These are phyloP conservation scores for Kockovaella imperatae DNA, from an alignment of 768 basidiomycete genomes.

Conservation along the genomic window DNA sequence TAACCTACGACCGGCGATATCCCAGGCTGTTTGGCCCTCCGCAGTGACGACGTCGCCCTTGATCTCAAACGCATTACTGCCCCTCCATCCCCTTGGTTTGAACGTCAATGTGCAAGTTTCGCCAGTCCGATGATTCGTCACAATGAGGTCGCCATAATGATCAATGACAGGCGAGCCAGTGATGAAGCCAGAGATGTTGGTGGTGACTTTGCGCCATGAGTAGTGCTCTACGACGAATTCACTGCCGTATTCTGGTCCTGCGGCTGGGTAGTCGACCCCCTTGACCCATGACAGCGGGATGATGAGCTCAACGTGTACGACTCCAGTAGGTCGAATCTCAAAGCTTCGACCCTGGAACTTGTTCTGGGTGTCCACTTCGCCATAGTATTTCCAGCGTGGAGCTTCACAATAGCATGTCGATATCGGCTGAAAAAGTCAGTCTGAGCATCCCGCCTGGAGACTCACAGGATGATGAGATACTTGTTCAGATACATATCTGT, in stretches of 20 bases:
- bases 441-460: background rate
- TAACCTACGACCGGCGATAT: slow-evolving; percentile 68
- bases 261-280: slow-evolving; percentile 35
- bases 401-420: slow-evolving; percentile 93
- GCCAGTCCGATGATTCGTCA: slow-evolving; percentile 79
- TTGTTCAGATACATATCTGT: slow-evolving; percentile 90
- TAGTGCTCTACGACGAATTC: slow-evolving; percentile 75
- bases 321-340: slow-evolving; percentile 91
- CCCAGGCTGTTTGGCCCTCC: slow-evolving; percentile 61
- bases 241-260: slow-evolving; percentile 29
- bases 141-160: slow-evolving; percentile 90
- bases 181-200: slow-evolving; percentile 74
- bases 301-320: slow-evolving; percentile 77
- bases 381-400: slow-evolving; percentile 80
- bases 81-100: slow-evolving; percentile 92
- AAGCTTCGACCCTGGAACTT: slow-evolving; percentile 95
- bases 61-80: slow-evolving; percentile 85
- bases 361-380: slow-evolving; percentile 92
- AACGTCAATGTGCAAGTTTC: slow-evolving; percentile 84
- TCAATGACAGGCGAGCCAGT: slow-evolving; percentile 80
- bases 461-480: slow-evolving; percentile 81
- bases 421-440: slow-evolving; percentile 53
- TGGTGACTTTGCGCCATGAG: slow-evolving; percentile 43
- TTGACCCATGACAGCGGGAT: slow-evolving; percentile 59
- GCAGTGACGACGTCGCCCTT: slow-evolving; percentile 70